A percentile compares a stretch with the other conserved stretches of the same genome.
Evolutionary conservation across 2,329 filamentous ascomycete genomes (phyloP).

Genomic region (Tolypocladium nubicola): DNA sequence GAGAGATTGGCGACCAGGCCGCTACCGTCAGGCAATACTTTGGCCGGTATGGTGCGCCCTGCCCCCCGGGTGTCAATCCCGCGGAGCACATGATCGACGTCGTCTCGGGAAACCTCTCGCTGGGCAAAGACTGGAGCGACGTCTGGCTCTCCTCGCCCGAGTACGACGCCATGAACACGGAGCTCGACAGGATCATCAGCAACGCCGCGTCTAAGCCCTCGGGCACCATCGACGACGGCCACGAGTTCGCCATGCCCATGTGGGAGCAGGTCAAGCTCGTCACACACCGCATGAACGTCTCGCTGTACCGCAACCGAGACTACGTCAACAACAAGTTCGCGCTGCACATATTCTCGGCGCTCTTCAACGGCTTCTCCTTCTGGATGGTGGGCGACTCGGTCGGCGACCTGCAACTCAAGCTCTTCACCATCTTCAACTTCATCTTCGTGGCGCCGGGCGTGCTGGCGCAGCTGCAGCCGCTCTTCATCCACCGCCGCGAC

Average conservation of each 20-base stretch:
- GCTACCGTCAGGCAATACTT: conserved; percentile 52
- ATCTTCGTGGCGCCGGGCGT: conserved; percentile 50
- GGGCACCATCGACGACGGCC: conserved; percentile 36
- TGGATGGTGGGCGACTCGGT: conserved; percentile 46
- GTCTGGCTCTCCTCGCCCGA: conserved; percentile 59
- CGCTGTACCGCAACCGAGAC: conserved; percentile 55
- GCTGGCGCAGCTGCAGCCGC: conserved; percentile 46
- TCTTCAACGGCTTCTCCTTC: conserved; percentile 53
- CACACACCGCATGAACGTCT: conserved; percentile 48
- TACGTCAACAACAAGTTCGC: conserved; percentile 56
- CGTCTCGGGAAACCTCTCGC: conserved; percentile 37
- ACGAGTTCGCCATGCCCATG: conserved; percentile 64
- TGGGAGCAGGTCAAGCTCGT: conserved; percentile 53
- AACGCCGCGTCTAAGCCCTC: conserved; percentile 37
- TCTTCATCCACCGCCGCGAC: conserved; percentile 45
- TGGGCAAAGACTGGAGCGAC: conserved; percentile 51
- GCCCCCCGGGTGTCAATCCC: conserved; percentile 53
- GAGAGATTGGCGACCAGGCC: conserved; percentile 49
- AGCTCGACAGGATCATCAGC: conserved; percentile 53
- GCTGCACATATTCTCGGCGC: conserved; percentile 40
- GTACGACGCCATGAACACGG: conserved; percentile 40
- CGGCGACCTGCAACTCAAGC: conserved; percentile 38
- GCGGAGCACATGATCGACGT: conserved; percentile 67
- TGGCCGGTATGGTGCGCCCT: conserved; percentile 51
- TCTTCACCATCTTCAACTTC: conserved; percentile 54